These are phyloP conservation scores for Pulveroboletus ravenelii DNA, from an alignment of 768 basidiomycete species.

Conservation along the genomic window DNA sequence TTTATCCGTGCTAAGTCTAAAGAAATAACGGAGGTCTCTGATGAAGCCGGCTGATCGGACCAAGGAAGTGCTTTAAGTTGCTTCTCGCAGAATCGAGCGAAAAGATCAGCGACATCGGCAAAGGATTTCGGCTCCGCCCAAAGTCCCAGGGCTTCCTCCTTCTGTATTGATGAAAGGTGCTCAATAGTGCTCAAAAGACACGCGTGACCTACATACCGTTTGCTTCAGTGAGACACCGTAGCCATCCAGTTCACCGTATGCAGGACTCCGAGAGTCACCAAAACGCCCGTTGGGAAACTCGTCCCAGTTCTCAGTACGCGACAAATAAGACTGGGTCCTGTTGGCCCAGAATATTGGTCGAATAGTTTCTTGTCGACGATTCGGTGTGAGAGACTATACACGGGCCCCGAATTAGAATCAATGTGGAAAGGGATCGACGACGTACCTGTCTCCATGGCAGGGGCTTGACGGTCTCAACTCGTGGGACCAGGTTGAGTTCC, in stretches of 20 bases:
- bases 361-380: constrained; percentile 84
- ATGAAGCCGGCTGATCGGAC: constrained; percentile 86
- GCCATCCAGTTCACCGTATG: constrained; percentile 96
- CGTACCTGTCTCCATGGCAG: constrained; percentile 93
- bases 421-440: constrained; percentile 2
- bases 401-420: constrained; percentile 3
- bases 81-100: constrained; percentile 76
- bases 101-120: constrained; percentile 66
- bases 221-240: constrained; percentile 93
- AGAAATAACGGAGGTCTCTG: constrained; percentile 80
- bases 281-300: constrained; percentile 99
- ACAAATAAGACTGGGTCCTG: constrained; percentile 89
- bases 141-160: constrained; percentile 78
- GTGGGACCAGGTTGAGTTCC: constrained; percentile 83
- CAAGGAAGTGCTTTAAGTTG: constrained; percentile 81
- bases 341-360: constrained; percentile 99
- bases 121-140: constrained; percentile 80
- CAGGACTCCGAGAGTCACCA: constrained; percentile 94
- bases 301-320: constrained; percentile 98
- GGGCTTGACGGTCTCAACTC: constrained; percentile 88
- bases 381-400: constrained; percentile 81
- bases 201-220: constrained; percentile 45
- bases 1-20: constrained; percentile 81
- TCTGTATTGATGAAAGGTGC: constrained; percentile 45
- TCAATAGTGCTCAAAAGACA: constrained; percentile 1